Evolutionary conservation across 2,329 filamentous ascomycete species (phyloP), one percentile per base, ranked within the genome.

Genomic region (Parafenestella ontariensis): DNA sequence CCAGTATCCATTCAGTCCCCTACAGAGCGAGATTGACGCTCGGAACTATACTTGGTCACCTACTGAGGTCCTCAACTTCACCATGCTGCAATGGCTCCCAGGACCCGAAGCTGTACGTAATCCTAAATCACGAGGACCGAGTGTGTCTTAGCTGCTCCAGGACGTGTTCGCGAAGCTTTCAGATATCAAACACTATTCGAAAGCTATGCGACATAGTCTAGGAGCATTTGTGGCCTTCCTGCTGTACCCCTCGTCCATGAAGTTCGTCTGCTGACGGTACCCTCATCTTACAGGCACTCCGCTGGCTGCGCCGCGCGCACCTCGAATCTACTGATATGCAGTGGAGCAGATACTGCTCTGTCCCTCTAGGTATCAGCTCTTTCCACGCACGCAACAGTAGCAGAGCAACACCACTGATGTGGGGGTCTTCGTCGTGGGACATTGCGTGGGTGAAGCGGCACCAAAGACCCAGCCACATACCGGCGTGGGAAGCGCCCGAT

Each of bases 51-150:
- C 42, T 6, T 54, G 52, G 44, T 43, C 41, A 18, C 70, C 72
- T 5, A 76, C 73, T 1, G 84, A 89, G 49, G 77, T 89, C 21
- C 78, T 90, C 53, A 85, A 84, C 21, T 70, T 65, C 58, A 66
- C 64, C 0, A 71, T 71, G 68, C 74, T 89, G 24, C 83, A 86
- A 20, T 90, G 87, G 88, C 72, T 90, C 0, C 87, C 87, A 0
- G 87, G 87, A 0, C 86, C 86, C 0, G 87, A 89, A 64, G 56
- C 56, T 47, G 58, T 61, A 54, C 31, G 45, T 47, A 37, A 17
- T 23, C 20, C 13, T n/a, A 36, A 21, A 18, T 17, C 10, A 23
- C 23, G 18, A 29, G 3, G 49, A 48, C 15, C 6, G 4, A n/a
- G 10, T 18, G 2, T 23, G 24, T 26, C 24, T 26, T 26, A 6